These are phyloP conservation scores for Diplocarpon rosae DNA, from an alignment of 2,329 filamentous ascomycete genomes.

Conservation along the genomic window DNA sequence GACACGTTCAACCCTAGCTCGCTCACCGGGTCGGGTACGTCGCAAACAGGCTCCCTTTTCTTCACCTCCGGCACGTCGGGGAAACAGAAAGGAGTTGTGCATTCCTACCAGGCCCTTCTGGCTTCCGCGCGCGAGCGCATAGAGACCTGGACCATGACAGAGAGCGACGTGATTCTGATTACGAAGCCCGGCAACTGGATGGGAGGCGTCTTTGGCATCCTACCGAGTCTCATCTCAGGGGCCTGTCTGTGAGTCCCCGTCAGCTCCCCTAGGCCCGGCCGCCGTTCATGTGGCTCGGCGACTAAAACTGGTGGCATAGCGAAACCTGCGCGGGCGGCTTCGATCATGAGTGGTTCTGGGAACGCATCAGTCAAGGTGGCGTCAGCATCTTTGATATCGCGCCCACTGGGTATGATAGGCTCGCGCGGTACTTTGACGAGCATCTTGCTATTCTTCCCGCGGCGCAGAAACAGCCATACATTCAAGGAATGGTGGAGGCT, in stretches of 20 bases:
- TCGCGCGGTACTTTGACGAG: conserved; percentile 17
- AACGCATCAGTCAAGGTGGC: conserved; percentile 14
- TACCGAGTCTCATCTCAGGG: conserved; percentile 16
- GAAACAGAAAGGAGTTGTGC: conserved; percentile 15
- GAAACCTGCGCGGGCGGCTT: conserved; percentile 14
- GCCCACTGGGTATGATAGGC: conserved; percentile 14
- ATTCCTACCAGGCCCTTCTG: conserved; percentile 14
- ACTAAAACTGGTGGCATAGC: conserved; percentile 1
- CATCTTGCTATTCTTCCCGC: conserved; percentile 13
- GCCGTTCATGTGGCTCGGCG: too few relatives aligned
- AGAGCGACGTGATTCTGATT: conserved; percentile 12
- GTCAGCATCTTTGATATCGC: conserved; percentile 15
- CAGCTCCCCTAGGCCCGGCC: too few relatives aligned
- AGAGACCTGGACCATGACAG: conserved; percentile 15
- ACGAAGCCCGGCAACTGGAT: conserved; percentile 17
- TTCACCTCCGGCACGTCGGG: conserved; percentile 18
- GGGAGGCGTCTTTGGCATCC: conserved; percentile 16
- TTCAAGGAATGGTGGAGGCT: conserved; percentile 11
- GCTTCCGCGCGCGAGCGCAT: conserved; percentile 17
- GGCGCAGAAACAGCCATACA: conserved; percentile 11
- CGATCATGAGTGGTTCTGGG: conserved; percentile 17
- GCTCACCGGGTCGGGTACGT: not conserved
- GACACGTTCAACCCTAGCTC: conserved; percentile 3
- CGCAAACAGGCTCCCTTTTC: conserved; percentile 12
- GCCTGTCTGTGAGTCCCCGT: conserved; percentile 15